Base-by-base conservation (phyloP, 129 eudicot species). In the Pittosporum tobira region DNA sequence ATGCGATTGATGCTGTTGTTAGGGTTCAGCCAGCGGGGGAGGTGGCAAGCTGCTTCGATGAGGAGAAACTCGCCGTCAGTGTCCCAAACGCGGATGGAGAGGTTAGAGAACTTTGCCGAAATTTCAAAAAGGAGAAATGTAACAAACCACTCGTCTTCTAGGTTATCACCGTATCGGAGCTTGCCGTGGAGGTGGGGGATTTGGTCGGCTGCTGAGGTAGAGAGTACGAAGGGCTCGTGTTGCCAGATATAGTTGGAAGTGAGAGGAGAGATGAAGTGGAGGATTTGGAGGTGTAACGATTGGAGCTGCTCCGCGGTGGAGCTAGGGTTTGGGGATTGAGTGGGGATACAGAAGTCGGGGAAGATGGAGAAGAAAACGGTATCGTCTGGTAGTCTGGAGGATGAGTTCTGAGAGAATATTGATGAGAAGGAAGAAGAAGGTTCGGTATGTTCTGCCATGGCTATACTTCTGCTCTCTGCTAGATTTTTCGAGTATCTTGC, bases 121-220 rank as follows among this genome's bases (percentile, higher is more conserved):
- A 58, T 59, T 30, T 78, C 61, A 59, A 80, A 86, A 38, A 90
- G 94, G 40, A 85, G 74, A 65, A 66, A 85, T 20, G 78, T 95
- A 20, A 76, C 73, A 48, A 82, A 85, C 95, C 97, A 90, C 62
- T 90, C 94, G 59, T 90, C 97, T 28, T 85, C 94, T n/a, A 85
- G 82, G 68, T 80, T 80, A 67, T 90, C 95, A 23, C 95, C 94
- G 65, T 57, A 85, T 51, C 79, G 83, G 74, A 90, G 78, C 51
- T 77, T 63, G 61, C 97, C 89, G 61, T 77, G 79, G 71, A 90
- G 89, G 48, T 83, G 94, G 37, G 81, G 82, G 28, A 71, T 37
- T 1, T 26, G 46, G 22, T 62, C 48, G 23, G 71, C 47, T 56
- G 80, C 57, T 29, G 77, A 9, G 20, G 73, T 59, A 37, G 78